Base-by-base conservation (phyloP, 2,329 filamentous ascomycete species). In the Monilinia aucupariae region DNA sequence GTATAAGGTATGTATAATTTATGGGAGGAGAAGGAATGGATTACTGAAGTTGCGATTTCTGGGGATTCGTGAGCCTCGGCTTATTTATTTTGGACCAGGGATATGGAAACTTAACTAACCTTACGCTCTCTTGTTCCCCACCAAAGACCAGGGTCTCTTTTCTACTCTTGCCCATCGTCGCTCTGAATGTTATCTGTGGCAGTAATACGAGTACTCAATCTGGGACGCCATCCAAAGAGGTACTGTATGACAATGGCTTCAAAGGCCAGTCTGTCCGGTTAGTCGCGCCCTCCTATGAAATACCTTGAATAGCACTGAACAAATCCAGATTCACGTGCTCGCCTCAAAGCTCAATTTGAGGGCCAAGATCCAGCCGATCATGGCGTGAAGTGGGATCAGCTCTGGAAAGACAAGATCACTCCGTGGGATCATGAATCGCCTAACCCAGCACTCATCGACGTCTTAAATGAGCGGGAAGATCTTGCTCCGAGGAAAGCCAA, bases 371-470 rank as follows among this genome's bases (percentile, higher is more conserved):
- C 39, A 10, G n/a, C 59, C 7, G 60, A 63, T 7, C 70, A 74
- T 55, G 66, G 64, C 43, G 15, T 54, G 30, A 71, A 68, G 68
- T 85, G 82, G 82, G 75, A 81, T 67, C 71, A 75, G 32, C 76
- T 81, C 48, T 85, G 80, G 78, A 71, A 75, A 52, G 73, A 79
- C 27, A 66, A 65, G 1, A 69, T 72, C 68, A 78, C 78, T 8
- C 82, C 81, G n/a, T 85, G 82, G 82, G 83, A 85, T 72, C 80
- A 81, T 64, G 79, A 79, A 22, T 77, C 76, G 22, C 80, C 82
- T 5, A 83, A 78, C 49, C 72, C 79, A 61, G 82, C 83, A 54
- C 78, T 85, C n/a, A 72, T 77, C 51, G 83, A 86, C 69, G 68
- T 84, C 17, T 75, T 85, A 37, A 66, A 73, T 54, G 75, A 80